These are phyloP conservation scores for Claviceps purpurea DNA, from an alignment of 2,329 filamentous ascomycete genomes.

Conservation along the genomic window DNA sequence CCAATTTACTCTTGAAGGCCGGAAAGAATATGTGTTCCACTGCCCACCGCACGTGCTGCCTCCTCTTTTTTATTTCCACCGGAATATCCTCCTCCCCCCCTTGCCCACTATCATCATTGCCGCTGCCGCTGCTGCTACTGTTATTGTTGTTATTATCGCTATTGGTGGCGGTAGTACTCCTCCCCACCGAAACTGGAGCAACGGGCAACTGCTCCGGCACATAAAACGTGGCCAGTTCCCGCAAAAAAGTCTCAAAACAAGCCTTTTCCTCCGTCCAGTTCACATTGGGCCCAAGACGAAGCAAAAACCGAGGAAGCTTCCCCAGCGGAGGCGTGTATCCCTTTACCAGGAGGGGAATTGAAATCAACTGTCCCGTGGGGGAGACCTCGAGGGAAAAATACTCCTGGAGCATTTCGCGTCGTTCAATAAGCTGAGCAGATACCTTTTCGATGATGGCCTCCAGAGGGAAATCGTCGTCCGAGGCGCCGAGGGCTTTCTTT, in stretches of 20 bases:
- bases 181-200: constrained; percentile 11
- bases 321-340: constrained; percentile 76
- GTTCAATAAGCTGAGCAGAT: constrained; percentile 53
- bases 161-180: too few relatives aligned
- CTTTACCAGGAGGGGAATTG: constrained; percentile 74
- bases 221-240: constrained; percentile 80
- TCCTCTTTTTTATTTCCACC: constrained; percentile 41
- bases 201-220: constrained; percentile 72
- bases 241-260: constrained; percentile 77
- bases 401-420: constrained; percentile 76
- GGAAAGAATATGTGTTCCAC: constrained; percentile 85
- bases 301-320: constrained; percentile 79
- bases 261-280: constrained; percentile 73
- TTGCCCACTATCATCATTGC: constrained; percentile 7
- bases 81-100: constrained; percentile 24
- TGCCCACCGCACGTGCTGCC: constrained; percentile 56
- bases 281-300: constrained; percentile 77
- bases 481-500: constrained; percentile 28
- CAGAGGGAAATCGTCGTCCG: constrained; percentile 49
- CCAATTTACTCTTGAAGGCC: constrained; percentile 66
- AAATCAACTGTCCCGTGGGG: constrained; percentile 59
- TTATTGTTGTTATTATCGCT: constrained; percentile 4
- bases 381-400: constrained; percentile 85
- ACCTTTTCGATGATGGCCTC: constrained; percentile 53
- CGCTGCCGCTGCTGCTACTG: neutral